Evolutionary conservation across 2,329 filamentous ascomycete species (phyloP).

Genomic region (Colletotrichum scovillei): DNA sequence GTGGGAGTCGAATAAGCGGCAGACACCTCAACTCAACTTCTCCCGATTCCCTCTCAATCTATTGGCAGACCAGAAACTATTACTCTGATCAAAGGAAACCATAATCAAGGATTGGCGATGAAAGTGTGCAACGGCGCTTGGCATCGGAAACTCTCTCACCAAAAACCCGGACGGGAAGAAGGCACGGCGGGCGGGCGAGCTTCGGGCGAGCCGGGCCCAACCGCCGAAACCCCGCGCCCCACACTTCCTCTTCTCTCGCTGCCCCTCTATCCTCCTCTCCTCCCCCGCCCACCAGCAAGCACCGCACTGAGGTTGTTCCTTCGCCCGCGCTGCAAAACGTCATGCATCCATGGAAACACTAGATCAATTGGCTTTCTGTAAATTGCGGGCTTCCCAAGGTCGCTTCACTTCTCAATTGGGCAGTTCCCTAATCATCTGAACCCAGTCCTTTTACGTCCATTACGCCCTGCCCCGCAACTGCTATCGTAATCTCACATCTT

Average conservation of each 20-base stretch:
- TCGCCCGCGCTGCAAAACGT: not conserved
- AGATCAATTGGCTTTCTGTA: conserved; percentile 1
- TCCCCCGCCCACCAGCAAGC: not conserved
- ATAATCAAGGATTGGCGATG: not conserved
- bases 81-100: too few relatives aligned
- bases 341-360: conserved; percentile 17
- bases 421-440: conserved; percentile 3
- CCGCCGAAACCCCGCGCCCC: conserved; percentile 22
- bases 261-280: not conserved
- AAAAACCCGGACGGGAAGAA: conserved; percentile 1
- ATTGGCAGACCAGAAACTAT: not conserved
- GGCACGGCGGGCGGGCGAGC: not conserved
- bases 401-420: conserved; percentile 18
- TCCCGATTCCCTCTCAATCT: not conserved
- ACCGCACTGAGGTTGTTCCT: too few relatives aligned
- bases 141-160: not conserved
- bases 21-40: not conserved
- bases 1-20: not conserved
- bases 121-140: conserved; percentile 4
- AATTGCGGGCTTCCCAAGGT: conserved; percentile 5
- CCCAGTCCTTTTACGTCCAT: conserved; percentile 1
- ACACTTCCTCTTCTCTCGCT: conserved; percentile 7
- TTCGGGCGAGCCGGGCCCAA: conserved; percentile 24
- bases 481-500: not conserved
- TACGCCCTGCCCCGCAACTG: conserved; percentile 2